These are phyloP conservation scores for Suillus clintonianus DNA, from an alignment of 768 basidiomycete genomes.

Conservation along the genomic window DNA sequence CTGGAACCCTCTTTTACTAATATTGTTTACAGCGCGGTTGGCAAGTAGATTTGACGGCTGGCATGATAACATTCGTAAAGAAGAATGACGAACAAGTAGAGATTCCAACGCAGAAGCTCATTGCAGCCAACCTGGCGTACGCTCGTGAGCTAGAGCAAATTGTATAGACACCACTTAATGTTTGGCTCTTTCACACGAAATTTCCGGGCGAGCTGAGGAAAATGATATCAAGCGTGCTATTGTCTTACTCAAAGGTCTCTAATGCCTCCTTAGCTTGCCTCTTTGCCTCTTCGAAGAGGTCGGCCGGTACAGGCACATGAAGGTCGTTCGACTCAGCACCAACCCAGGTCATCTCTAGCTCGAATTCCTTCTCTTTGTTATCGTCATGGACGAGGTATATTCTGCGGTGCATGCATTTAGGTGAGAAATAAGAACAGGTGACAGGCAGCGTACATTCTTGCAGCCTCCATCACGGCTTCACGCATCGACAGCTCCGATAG, in stretches of 20 bases:
- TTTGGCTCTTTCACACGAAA: background rate
- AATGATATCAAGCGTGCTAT: constrained; percentile 20
- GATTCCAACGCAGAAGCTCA: constrained; percentile 84
- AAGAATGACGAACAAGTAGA: constrained; percentile 83
- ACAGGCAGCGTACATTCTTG: constrained; percentile 76
- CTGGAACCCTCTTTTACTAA: background rate
- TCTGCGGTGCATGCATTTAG: constrained; percentile 42
- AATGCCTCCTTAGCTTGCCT: constrained; percentile 83
- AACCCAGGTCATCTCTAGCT: constrained; percentile 97
- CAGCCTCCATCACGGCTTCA: constrained; percentile 91
- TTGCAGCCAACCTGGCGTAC: constrained; percentile 73
- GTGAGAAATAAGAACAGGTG: background rate
- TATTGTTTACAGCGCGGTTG: constrained; percentile 65
- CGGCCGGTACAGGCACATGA: constrained; percentile 84
- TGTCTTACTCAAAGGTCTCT: constrained; percentile 58
- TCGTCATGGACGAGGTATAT: constrained; percentile 98
- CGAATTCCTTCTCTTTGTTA: constrained; percentile 97
- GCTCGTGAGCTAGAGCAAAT: constrained; percentile 92
- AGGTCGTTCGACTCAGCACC: constrained; percentile 78
- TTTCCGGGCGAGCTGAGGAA: background rate
- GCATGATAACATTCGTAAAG: constrained; percentile 74
- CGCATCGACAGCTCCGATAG: constrained; percentile 75
- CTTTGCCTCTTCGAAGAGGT: constrained; percentile 84
- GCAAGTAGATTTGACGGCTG: constrained; percentile 74
- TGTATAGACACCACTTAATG: constrained; percentile 50